Evolutionary conservation across 345 rosid genomes (phyloP), one percentile per base, ranked within the genome.

Genomic region (Lepidium africanum): DNA sequence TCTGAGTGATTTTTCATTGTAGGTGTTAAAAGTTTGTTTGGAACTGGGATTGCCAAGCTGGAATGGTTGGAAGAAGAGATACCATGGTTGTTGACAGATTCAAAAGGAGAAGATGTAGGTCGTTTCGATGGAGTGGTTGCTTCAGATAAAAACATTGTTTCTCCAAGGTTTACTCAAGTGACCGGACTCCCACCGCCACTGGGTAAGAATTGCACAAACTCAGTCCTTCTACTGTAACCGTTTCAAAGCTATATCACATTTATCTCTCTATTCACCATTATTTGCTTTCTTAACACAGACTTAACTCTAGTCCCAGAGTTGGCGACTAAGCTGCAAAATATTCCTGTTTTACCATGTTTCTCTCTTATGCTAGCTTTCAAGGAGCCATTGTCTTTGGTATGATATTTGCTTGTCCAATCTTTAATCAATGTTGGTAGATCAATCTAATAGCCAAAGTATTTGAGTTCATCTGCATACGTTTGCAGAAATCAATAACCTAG

Each of bases 311-410:
- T 61, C 23, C 86, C 87, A 3, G 88, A 81, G 55, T 76, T 83
- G 76, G 86, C 73, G 9, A 59, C 19, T 52, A 83, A 77, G 77
- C 75, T 89, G 49, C 80, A 80, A 71, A 69, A 83, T 70, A 82
- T 91, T 63, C 91, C 96, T 66, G 87, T 81, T 42, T 51, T 60
- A 55, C 96, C 97, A 13, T 84, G 96, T 79, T 89, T 91, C 67
- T 84, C 87, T 19, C 86, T 89, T 63, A 85, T 91, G 96, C 81
- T 91, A 64, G 96, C 92, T 64, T 91, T 88, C 71, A 36, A 77
- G 41, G 90, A 91, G 77, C 85, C 96, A 40, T 76, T 91, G 72
- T 84, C 94, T 50, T 79, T 59, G 73, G 96, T 89, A 79, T 71
- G 83, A 73, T 33, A 27, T 39, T 19, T 47, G 3, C 59, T 47